Evolutionary conservation across 768 basidiomycete species (phyloP).

Genomic region (Calvatia gigantea): DNA sequence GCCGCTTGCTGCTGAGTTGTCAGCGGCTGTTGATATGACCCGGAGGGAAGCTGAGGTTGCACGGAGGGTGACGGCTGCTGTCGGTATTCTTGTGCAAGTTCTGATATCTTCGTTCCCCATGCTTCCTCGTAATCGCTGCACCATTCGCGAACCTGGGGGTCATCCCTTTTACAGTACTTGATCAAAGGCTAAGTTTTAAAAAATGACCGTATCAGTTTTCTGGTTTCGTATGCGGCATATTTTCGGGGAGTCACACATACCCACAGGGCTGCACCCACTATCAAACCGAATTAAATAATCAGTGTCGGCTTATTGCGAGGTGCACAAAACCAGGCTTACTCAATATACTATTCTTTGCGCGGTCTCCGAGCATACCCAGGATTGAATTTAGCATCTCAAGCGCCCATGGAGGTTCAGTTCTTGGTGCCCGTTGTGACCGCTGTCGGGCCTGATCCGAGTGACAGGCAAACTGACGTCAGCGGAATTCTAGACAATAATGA

Average conservation of each 20-base stretch:
- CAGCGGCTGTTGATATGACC: constrained; percentile 18
- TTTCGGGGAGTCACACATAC: constrained; percentile 35
- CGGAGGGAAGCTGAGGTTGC: constrained; percentile 25
- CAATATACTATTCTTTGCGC: constrained; percentile 45
- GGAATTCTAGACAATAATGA: not conserved
- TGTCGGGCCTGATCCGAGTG: constrained; percentile 33
- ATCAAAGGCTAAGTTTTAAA: constrained; percentile 48
- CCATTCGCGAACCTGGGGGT: constrained; percentile 53
- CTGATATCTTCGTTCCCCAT: constrained; percentile 60
- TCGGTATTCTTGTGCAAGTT: constrained; percentile 39
- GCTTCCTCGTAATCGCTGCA: constrained; percentile 60
- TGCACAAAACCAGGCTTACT: constrained; percentile 26
- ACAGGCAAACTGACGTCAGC: not conserved
- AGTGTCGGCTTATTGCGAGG: constrained; percentile 6
- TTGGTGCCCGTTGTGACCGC: constrained; percentile 32
- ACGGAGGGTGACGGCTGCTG: constrained; percentile 33
- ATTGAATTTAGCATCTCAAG: constrained; percentile 40
- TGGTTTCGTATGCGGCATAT: constrained; percentile 4
- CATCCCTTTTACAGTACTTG: constrained; percentile 60
- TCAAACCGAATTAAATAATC: constrained; percentile 15
- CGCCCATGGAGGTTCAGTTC: constrained; percentile 40
- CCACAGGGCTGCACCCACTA: constrained; percentile 63
- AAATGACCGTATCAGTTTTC: constrained; percentile 11
- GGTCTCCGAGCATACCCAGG: constrained; percentile 43
- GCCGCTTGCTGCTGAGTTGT: constrained; percentile 17